phyloP scores from a whole-genome alignment of 2,329 filamentous ascomycete genomes.

The Emergomyces orientalis region DNA sequence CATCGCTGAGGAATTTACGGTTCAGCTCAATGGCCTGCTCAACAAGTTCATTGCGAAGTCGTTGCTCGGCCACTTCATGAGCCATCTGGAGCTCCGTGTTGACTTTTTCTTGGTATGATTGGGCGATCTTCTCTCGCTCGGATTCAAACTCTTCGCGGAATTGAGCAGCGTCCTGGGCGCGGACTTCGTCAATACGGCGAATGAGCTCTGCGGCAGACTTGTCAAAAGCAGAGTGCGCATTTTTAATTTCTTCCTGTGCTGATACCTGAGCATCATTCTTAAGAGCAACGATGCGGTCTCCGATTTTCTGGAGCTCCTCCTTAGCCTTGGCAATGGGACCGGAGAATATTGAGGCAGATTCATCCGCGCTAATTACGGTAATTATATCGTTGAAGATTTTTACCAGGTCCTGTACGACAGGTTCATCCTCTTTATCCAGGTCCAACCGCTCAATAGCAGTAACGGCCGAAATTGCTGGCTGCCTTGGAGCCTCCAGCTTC shows the following conservation, averaged over 20 bases:
- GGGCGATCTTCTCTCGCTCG: constrained; percentile 70
- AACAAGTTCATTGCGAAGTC: constrained; percentile 71
- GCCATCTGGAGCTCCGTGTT: constrained; percentile 70
- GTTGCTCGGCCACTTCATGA: constrained; percentile 71
- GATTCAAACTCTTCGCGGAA: constrained; percentile 83
- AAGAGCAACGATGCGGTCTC: constrained; percentile 64
- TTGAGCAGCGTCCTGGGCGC: constrained; percentile 67
- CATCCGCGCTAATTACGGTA: constrained; percentile 80
- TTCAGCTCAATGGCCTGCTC: constrained; percentile 88
- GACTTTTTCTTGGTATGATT: constrained; percentile 71
- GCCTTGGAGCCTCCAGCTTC: constrained; percentile 23
- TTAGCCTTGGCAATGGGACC: constrained; percentile 78
- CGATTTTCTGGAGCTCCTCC: constrained; percentile 66
- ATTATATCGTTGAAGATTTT: constrained; percentile 96
- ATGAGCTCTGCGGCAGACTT: constrained; percentile 80
- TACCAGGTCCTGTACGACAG: constrained; percentile 83
- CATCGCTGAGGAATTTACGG: constrained; percentile 68
- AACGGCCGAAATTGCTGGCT: constrained; percentile 39
- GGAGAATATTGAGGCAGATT: constrained; percentile 65
- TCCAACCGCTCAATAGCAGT: constrained; percentile 68
- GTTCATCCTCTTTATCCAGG: constrained; percentile 67
- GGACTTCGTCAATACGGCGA: constrained; percentile 71
- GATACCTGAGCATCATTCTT: constrained; percentile 60
- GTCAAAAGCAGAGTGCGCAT: constrained; percentile 70
- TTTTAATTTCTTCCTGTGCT: constrained; percentile 64